Evolutionary conservation across 2,329 filamentous ascomycete genomes (phyloP).

Genomic region (Penicillium thymicola): DNA sequence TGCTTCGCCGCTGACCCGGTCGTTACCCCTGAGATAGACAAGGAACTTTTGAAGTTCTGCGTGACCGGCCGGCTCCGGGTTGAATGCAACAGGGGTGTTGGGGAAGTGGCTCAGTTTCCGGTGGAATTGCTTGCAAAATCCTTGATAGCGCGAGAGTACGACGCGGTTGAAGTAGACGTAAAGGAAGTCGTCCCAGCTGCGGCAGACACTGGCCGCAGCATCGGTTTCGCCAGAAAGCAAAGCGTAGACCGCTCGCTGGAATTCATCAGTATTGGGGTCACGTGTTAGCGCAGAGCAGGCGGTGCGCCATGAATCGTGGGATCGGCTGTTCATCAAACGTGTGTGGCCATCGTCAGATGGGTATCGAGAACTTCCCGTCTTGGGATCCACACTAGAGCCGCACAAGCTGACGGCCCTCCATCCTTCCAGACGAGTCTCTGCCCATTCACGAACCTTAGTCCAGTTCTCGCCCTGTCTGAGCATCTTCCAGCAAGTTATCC

Average conservation of each 20-base stretch:
- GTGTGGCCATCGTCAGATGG: conserved; percentile 37
- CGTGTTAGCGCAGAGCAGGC: conserved; percentile 48
- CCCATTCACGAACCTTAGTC: conserved; percentile 77
- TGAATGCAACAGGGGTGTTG: conserved; percentile 52
- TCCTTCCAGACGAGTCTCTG: conserved; percentile 75
- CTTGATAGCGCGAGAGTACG: conserved; percentile 74
- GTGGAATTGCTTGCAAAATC: conserved; percentile 53
- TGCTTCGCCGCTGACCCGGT: conserved; percentile 37
- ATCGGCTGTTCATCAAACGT: conserved; percentile 42
- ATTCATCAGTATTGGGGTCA: conserved; percentile 66
- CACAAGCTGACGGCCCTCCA: conserved; percentile 87
- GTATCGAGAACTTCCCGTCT: conserved; percentile 27
- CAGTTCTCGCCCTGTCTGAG: conserved; percentile 77
- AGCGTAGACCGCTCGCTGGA: conserved; percentile 87
- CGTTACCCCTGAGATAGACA: conserved; percentile 34
- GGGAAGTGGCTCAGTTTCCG: conserved; percentile 52
- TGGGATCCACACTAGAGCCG: conserved; percentile 46
- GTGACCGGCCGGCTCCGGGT: conserved; percentile 53
- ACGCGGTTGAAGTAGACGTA: conserved; percentile 88
- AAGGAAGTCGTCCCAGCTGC: conserved; percentile 79
- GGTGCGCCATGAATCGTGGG: conserved; percentile 38
- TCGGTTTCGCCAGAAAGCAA: conserved; percentile 80
- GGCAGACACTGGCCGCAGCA: conserved; percentile 72
- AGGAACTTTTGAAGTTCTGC: conserved; percentile 39
- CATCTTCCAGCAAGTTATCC: conserved; percentile 93